Evolutionary conservation across 192 early-diverging fungal genomes (phyloP), one percentile per base, ranked within the genome.

Genomic region (Dissophora ornata): DNA sequence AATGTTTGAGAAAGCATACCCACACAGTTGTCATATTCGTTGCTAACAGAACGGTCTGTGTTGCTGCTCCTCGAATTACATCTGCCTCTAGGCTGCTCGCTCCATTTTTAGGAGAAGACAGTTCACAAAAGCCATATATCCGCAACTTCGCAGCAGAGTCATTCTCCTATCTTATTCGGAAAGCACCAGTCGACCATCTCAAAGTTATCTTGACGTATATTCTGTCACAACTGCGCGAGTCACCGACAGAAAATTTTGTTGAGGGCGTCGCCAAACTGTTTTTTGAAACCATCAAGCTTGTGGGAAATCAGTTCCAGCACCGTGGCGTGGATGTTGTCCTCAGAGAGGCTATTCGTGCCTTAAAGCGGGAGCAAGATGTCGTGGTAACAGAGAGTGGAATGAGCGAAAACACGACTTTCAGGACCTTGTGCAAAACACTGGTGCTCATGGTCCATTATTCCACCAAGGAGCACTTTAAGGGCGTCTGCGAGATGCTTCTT

Each of bases 141-240:
- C 90, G 95, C 41, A 85, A 89, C 42, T 99, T 99, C 74, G 87
- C 94, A 1, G 94, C 95, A 50, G 95, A 98, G 79, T 85, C 96
- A 0, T 93, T 97, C 86, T 90, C 94, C 16, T 97, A 91, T 66
- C 84, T 98, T 49, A 79, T 98, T 49, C 86, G 96, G 25, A 96
- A 94, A 77, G 84, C 90, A 13, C 83, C 86, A 10, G 86, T 79
- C 29, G 82, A 89, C 19, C 79, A 84, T 22, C 80, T 94, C 53
- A 82, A 83, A 26, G 60, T 71, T 1, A 87, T 96, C 49, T 74
- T 94, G 45, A 62, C 66, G 21, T 87, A 88, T 66, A 90, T 92
- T 2, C 62, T 95, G 6, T 79, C 88, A 13, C 79, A 80, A n/a
- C 60, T 87, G 15, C 65, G 57, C 18, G 71, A 82, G 24, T 52